Evolutionary conservation across 768 basidiomycete species (phyloP).

Genomic region (Leccinum arenicola): DNA sequence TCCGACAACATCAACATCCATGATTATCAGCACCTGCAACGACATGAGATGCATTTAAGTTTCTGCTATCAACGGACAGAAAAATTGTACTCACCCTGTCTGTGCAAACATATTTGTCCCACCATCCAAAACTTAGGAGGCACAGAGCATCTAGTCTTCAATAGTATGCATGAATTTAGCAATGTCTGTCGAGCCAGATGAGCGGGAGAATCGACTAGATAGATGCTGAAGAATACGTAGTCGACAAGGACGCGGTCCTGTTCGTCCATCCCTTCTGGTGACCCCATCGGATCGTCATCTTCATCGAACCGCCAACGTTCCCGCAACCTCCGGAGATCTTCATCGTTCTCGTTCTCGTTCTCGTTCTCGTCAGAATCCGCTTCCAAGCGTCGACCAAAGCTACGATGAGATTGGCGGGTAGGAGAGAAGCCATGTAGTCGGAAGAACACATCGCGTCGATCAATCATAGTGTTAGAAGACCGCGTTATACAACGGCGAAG

Average conservation of each 20-base stretch:
- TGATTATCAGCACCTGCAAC: no score
- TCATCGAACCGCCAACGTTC: conserved; percentile 70
- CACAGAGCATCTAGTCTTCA: no score
- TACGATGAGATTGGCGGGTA: conserved; percentile 4
- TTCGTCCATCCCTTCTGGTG: conserved; percentile 62
- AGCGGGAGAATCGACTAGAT: no score
- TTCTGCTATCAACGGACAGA: no score
- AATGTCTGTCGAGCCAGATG: no score
- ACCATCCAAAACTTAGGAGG: no score
- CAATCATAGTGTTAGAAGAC: conserved; percentile 74
- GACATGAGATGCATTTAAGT: no score
- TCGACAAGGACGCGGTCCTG: conserved; percentile 68
- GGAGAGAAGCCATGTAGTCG: conserved; percentile 24
- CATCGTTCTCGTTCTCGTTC: conserved; percentile 16
- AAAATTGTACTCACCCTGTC: no score
- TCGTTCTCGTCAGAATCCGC: conserved; percentile 26
- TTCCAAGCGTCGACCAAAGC: conserved; percentile 28
- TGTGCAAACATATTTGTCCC: no score
- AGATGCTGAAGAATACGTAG: not conserved
- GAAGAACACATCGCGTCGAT: conserved; percentile 52
- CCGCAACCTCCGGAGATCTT: conserved; percentile 43
- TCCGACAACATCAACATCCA: no score
- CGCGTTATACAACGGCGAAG: conserved; percentile 79
- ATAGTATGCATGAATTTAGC: no score
- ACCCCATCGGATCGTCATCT: conserved; percentile 57